A percentile compares a stretch with the other conserved stretches of the same genome.
These are phyloP conservation scores for Taiozyma sp. DNA, from an alignment of 1,139 yeast species.

Conservation along the genomic window DNA sequence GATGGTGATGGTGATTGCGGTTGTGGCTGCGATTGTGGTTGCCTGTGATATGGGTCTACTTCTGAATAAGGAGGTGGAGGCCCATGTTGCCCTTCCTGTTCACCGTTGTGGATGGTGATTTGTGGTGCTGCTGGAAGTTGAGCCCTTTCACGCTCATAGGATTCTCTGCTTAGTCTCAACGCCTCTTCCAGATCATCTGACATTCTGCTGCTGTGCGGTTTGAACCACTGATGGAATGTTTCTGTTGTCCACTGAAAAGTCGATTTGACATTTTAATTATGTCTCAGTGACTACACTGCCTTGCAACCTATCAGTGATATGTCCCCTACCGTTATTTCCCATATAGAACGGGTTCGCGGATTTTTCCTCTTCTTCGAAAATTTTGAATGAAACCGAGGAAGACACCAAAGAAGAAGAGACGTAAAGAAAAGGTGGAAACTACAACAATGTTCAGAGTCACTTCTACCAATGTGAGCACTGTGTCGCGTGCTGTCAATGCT, in stretches of 20 bases:
- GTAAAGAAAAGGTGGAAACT: background rate
- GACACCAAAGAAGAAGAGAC: no score
- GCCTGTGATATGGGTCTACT: slow-evolving; percentile 8
- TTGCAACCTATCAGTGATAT: no score
- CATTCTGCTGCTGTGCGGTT: background rate
- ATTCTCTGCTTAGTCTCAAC: background rate
- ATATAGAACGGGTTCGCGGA: background rate
- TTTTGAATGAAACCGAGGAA: background rate
- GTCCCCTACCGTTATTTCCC: background rate
- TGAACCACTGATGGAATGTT: background rate
- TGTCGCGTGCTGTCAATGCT: slow-evolving; percentile 3
- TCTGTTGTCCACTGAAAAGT: no score
- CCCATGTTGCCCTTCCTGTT: slow-evolving; percentile 1
- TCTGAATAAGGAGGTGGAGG: slow-evolving; percentile 17
- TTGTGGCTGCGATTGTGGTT: background rate
- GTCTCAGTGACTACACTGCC: no score
- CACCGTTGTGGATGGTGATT: background rate
- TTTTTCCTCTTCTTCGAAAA: background rate
- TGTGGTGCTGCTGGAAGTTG: slow-evolving; percentile 1
- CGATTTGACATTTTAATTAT: no score
- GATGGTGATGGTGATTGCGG: background rate
- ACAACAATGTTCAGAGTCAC: background rate
- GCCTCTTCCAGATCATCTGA: background rate
- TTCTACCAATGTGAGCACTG: background rate
- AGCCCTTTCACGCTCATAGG: background rate